Evolutionary conservation across 768 basidiomycete genomes (phyloP).

Genomic region (Thelephora aurantiotincta): DNA sequence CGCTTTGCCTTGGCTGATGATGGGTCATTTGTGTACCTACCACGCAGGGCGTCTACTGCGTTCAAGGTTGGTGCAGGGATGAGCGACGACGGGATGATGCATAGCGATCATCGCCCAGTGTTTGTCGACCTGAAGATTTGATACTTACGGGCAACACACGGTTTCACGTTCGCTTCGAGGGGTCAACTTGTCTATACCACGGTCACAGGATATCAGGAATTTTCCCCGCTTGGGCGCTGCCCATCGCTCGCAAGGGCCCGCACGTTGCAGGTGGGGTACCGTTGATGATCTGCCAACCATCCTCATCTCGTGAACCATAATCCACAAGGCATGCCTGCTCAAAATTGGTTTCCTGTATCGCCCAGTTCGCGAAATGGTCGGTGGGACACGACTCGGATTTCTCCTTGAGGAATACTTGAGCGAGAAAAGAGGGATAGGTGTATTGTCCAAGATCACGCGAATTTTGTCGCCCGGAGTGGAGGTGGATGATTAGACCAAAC

Average conservation of each 20-base stretch:
- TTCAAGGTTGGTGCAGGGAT: constrained; percentile 27
- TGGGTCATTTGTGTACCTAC: neutral
- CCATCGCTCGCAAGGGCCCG: too few species aligned
- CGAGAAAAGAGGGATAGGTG: constrained; percentile 65
- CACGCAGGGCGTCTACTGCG: constrained; percentile 20
- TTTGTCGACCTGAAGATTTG: constrained; percentile 24
- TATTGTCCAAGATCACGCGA: constrained; percentile 81
- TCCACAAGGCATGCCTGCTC: constrained; percentile 59
- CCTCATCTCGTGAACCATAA: constrained; percentile 56
- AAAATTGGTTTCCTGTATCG: constrained; percentile 58
- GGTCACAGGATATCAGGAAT: too few species aligned
- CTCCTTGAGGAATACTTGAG: constrained; percentile 61
- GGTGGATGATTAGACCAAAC: constrained; percentile 16
- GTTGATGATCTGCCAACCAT: constrained; percentile 56
- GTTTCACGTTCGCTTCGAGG: neutral
- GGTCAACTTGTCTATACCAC: too few species aligned
- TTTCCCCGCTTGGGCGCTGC: too few species aligned
- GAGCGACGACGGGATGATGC: constrained; percentile 36
- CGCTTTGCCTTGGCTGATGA: neutral
- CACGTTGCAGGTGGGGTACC: constrained; percentile 37
- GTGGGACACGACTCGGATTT: constrained; percentile 65
- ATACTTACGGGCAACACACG: neutral
- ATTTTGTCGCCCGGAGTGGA: constrained; percentile 36
- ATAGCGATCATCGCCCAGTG: constrained; percentile 44
- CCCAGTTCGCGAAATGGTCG: constrained; percentile 52